Evolutionary conservation across 2,329 filamentous ascomycete genomes (phyloP).

Genomic region (Zarea fungicola): DNA sequence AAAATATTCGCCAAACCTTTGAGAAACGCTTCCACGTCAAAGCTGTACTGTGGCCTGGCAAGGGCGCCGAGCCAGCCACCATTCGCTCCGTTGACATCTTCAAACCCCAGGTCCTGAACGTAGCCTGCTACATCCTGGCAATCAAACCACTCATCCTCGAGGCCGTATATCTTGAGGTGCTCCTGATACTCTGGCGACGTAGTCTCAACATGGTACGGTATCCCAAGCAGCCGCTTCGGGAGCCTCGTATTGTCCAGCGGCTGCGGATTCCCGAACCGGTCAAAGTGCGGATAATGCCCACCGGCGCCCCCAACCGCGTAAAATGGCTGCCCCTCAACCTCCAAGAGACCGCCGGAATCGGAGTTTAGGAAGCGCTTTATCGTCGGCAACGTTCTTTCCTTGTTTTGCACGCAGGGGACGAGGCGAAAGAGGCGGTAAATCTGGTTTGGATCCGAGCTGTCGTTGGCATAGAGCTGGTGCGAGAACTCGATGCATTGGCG

Average conservation of each 20-base stretch:
- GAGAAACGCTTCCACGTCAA: background rate
- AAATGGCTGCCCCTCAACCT: background rate
- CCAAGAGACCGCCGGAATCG: background rate
- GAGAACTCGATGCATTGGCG: background rate
- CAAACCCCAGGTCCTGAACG: background rate
- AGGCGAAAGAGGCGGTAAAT: background rate
- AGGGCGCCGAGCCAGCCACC: background rate
- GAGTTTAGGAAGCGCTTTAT: background rate
- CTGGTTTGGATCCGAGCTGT: background rate
- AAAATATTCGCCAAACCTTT: background rate
- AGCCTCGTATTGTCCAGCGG: background rate
- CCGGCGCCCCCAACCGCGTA: constrained; percentile 1
- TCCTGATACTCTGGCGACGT: background rate
- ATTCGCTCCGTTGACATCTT: background rate
- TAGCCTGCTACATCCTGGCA: constrained; percentile 1
- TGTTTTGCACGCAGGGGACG: background rate
- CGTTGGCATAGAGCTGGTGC: background rate
- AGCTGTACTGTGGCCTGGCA: background rate
- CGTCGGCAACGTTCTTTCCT: background rate
- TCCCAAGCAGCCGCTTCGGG: background rate
- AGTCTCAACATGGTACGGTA: background rate
- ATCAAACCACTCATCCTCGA: background rate
- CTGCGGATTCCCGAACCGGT: background rate
- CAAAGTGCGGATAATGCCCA: background rate
- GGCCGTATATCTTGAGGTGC: background rate